Base-by-base conservation (phyloP, 2,329 filamentous ascomycete species). In the Hypoxylon sp. region DNA sequence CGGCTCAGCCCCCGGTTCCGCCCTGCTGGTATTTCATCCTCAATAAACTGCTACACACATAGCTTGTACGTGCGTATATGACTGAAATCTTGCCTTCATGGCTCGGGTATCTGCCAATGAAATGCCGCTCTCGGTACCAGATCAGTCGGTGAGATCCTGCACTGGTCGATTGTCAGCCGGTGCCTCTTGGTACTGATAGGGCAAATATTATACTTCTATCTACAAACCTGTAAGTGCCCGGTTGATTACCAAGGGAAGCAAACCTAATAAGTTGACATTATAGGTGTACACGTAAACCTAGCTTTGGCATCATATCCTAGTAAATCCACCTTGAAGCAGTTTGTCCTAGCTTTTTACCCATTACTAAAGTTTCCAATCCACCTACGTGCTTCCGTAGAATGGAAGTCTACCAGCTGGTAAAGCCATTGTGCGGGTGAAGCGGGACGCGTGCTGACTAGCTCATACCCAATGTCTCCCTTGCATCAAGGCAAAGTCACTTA, bases 1-100 rank as follows among this genome's bases (percentile, higher is more conserved):
- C 51, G 22, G 44, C n/a, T 42, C 33, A 46, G 45, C 46, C 28
- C 16, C 40, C 55, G 45, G 62, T 53, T 65, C 62, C 62, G 14
- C 20, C 33, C 33, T 49, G 48, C 32, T 45, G 57, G 57, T 52
- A 57, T 14, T n/a, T 51, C 40, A 30, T 40, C 28, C 12, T 59
- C 51, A 38, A 38, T 48, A 22, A 56, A 28, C 53, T 45, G 14
- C 53, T 30, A 42, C 46, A 52, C 38, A 48, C 51, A 28, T 52
- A 20, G 32, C n/a, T 55, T 22, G 30, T 55, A 61, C 45, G 56
- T 42, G 49, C 56, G 56, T 53, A 64, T 22, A 24, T 52, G 12
- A 18, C 18, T 7, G 32, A 3, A 38, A n/a, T 14, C 11, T 22
- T 30, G 18, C 20, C 44, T 16, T 55, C 28, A 32, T 44, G 38